Conservation (phyloP, 139 green algal species). For the Deuterostichococcus epilithicus region DNA sequence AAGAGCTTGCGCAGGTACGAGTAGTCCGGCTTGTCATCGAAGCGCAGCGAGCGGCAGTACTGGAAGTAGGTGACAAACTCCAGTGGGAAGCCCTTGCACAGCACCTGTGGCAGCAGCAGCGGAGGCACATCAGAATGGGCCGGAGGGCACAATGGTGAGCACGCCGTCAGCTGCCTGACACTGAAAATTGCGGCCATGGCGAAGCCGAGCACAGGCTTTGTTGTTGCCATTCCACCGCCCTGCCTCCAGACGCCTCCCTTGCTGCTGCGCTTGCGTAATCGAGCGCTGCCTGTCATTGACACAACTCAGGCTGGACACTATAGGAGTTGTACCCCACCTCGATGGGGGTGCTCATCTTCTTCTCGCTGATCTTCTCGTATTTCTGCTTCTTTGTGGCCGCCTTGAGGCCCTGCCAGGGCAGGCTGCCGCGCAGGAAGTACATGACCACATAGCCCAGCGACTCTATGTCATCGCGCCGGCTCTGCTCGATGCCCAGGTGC, state of each 20-base stretch:
- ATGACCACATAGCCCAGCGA: constrained; percentile 95
- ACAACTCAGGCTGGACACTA: too few species aligned
- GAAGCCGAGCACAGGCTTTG: too few species aligned
- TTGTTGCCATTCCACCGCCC: too few species aligned
- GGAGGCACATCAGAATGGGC: too few species aligned
- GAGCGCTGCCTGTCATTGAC: too few species aligned
- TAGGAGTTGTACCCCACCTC: too few species aligned
- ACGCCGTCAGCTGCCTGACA: too few species aligned
- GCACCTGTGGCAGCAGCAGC: constrained; percentile 20
- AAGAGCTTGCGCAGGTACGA: constrained; percentile 97
- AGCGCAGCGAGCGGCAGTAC: constrained; percentile 92
- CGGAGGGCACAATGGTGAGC: too few species aligned
- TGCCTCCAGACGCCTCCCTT: too few species aligned
- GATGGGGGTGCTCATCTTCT: constrained; percentile 99
- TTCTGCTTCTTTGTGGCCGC: constrained; percentile 99
- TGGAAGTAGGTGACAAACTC: constrained; percentile 99
- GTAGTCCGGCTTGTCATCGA: constrained; percentile 99
- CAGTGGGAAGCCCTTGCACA: constrained; percentile 95
- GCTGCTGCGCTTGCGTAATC: too few species aligned
- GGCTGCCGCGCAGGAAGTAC: constrained; percentile 95
- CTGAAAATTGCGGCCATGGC: too few species aligned
- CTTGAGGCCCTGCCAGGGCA: constrained; percentile 95
- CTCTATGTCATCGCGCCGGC: constrained; percentile 92
- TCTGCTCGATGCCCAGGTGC: constrained; percentile 99
- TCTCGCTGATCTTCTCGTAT: constrained; percentile 99